These are phyloP conservation scores for Cupressus sempervirens DNA, from an alignment of 75 land plant species.

Conservation along the genomic window DNA sequence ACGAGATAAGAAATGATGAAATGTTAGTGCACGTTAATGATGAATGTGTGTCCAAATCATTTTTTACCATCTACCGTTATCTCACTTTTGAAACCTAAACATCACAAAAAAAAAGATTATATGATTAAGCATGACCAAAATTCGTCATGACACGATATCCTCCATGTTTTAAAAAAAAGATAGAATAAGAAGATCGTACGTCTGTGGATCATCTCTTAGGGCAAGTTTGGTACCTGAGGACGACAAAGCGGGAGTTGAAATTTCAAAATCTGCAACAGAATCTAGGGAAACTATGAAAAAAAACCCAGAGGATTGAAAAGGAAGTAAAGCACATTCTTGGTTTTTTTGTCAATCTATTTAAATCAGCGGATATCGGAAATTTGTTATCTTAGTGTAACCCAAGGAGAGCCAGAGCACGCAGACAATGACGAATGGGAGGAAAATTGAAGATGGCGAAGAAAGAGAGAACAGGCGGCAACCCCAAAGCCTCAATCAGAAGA, in stretches of 20 bases:
- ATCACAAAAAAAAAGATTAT: no score
- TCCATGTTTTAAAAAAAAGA: no score
- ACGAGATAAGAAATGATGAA: no score
- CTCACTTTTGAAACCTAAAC: no score
- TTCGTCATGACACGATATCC: no score
- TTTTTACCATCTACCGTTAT: no score
- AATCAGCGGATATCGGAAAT: neutral
- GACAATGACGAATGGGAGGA: neutral
- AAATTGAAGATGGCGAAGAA: neutral
- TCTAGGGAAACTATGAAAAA: neutral
- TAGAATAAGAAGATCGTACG: no score
- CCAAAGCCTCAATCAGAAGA: conserved; percentile 46
- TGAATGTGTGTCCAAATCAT: no score
- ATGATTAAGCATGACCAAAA: no score
- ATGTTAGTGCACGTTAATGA: no score
- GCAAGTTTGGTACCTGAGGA: neutral
- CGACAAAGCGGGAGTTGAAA: neutral
- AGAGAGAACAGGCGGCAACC: conserved; percentile 5
- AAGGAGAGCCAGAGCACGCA: neutral
- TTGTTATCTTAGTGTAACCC: neutral
- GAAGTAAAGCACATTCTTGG: neutral
- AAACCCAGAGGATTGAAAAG: neutral
- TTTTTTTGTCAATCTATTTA: neutral
- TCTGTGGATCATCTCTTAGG: no score
- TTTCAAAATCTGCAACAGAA: no score